Base-by-base conservation (phyloP, 176 grass and related monocot genomes). In the Carex cristatella region DNA sequence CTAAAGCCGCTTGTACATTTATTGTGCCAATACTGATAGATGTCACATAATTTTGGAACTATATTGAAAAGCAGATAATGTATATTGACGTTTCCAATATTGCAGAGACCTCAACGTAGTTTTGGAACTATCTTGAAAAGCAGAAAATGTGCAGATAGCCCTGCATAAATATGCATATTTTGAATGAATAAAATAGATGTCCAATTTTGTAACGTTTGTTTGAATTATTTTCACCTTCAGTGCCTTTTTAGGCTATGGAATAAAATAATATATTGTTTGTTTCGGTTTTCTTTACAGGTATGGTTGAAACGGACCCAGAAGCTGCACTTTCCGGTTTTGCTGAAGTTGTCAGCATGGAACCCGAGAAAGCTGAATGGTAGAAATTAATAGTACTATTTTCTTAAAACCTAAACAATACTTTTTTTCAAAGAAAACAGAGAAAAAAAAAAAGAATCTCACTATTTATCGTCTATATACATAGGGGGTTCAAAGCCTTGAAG, bases 401-500 rank as follows among this genome's bases (percentile, higher is more conserved):
- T 13, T 51, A 61, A 82, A 46, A 46, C 7, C 4, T 37, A 31
- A 30, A 32, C 28, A 13, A 13, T 33, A 58, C 23, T 13, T 10
- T 33, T 28, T 30, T 51, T 48, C 19, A 3, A 48, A 23, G 18
- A 23, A 3, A 15, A 44, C 19, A 69, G 15, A 69, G 7, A 40
- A n/a, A 65, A 10, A 65, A 27, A 7, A 3, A 72, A 27, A 7
- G 1, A 72, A 48, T 18, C 53, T 79, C 11, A 58, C 28, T 64
- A 65, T 23, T 23, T 23, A 54, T 83, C 69, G 31, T 64, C 61
- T 38, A 48, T 90, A 48, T 86, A 79, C 30, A 11, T 86, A 99
- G 93, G 96, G 96, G 93, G 78, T 99, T 99, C 49, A 95, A 99
- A 86, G 93, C 96, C 83, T 91, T 95, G 38, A 99, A 99, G 77